A percentile compares a stretch with the other conserved stretches of the same genome.
phyloP scores from a whole-genome alignment of 2,329 filamentous ascomycete genomes.

The Sporothrix phasma region DNA sequence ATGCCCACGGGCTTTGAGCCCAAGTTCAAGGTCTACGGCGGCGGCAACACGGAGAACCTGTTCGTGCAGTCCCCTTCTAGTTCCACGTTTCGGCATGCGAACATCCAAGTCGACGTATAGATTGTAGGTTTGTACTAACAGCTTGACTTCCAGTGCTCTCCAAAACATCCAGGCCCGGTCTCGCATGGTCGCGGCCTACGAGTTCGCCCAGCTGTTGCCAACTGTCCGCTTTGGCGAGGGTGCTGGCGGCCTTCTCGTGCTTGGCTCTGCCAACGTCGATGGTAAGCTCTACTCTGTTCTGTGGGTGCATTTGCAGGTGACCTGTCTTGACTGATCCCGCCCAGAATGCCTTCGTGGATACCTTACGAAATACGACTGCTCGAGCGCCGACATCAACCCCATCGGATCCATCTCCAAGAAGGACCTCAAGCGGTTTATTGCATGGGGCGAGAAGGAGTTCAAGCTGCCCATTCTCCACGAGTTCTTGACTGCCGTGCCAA shows the following conservation, averaged over 20 bases:
- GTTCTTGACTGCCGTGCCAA: slow-evolving; percentile 55
- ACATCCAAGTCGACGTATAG: background rate
- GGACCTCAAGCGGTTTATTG: slow-evolving; percentile 62
- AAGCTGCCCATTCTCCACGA: slow-evolving; percentile 53
- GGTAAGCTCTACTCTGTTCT: slow-evolving; percentile 19
- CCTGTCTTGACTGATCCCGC: slow-evolving; percentile 30
- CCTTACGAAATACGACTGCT: slow-evolving; percentile 62
- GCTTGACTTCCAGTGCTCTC: slow-evolving; percentile 31
- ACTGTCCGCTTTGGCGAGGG: slow-evolving; percentile 18
- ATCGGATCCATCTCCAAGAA: slow-evolving; percentile 51
- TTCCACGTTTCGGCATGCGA: background rate
- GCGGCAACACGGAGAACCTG: slow-evolving; percentile 49
- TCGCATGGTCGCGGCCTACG: slow-evolving; percentile 52
- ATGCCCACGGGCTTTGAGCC: slow-evolving; percentile 48
- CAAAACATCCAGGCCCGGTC: slow-evolving; percentile 55
- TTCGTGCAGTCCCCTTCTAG: background rate
- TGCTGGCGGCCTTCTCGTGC: slow-evolving; percentile 19
- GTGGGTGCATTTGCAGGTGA: background rate
- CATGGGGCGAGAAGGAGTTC: slow-evolving; percentile 50
- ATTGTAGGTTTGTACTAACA: background rate
- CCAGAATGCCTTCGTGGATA: slow-evolving; percentile 29
- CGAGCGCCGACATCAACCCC: slow-evolving; percentile 40
- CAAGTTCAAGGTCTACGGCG: slow-evolving; percentile 52
- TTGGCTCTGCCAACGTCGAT: slow-evolving; percentile 19
- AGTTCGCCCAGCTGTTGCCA: slow-evolving; percentile 23